phyloP scores from a whole-genome alignment of 805 yeast genomes.

The Torulaspora indica region DNA sequence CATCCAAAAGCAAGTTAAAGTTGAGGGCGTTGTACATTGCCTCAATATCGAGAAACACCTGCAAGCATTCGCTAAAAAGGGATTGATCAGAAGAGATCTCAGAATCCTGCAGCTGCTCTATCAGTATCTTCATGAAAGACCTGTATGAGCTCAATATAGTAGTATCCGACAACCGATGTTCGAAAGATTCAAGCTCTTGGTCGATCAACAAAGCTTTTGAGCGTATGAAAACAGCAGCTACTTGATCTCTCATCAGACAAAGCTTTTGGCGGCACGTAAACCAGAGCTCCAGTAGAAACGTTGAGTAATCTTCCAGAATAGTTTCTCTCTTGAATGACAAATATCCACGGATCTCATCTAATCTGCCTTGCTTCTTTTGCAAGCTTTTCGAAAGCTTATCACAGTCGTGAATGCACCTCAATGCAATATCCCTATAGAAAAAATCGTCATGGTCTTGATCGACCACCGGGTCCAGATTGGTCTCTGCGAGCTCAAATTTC shows the following conservation, averaged over 20 bases:
- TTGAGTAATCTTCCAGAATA: constrained; percentile 45
- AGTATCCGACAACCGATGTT: constrained; percentile 27
- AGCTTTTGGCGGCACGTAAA: constrained; percentile 19
- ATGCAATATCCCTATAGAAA: constrained; percentile 52
- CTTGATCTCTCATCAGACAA: constrained; percentile 37
- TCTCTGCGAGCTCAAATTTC: constrained; percentile 21
- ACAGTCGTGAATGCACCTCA: constrained; percentile 50
- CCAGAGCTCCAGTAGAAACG: constrained; percentile 31
- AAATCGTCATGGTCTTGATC: constrained; percentile 20
- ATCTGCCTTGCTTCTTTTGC: constrained; percentile 16
- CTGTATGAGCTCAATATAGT: constrained; percentile 43
- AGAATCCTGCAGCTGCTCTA: constrained; percentile 54
- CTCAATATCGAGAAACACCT: constrained; percentile 64
- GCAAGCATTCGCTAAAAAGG: constrained; percentile 61
- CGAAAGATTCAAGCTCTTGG: constrained; percentile 48
- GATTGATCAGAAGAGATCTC: constrained; percentile 50
- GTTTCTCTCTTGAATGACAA: constrained; percentile 37
- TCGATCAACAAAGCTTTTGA: constrained; percentile 63
- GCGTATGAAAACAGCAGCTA: constrained; percentile 57
- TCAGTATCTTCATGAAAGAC: constrained; percentile 52
- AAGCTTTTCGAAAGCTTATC: constrained; percentile 33
- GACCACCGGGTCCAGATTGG: constrained; percentile 4
- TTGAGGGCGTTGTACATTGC: constrained; percentile 62
- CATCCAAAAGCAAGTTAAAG: constrained; percentile 34
- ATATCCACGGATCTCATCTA: constrained; percentile 17